These are phyloP conservation scores for Alternaria infectoria DNA, from an alignment of 2,329 filamentous ascomycete genomes.

Conservation along the genomic window DNA sequence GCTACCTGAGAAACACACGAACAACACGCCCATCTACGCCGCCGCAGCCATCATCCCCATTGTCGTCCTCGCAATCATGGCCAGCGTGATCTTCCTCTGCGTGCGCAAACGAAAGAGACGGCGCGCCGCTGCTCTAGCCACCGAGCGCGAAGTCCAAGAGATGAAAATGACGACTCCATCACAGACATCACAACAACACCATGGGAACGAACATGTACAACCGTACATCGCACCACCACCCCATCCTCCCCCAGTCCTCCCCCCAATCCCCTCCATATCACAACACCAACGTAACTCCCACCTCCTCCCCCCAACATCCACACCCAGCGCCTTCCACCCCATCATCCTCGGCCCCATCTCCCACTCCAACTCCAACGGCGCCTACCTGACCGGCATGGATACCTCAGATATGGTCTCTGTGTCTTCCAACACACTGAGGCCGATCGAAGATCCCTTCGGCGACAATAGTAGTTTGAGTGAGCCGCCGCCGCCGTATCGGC, in stretches of 20 bases:
- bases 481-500: conserved; percentile 47
- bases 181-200: conserved; percentile 22
- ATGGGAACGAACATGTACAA: conserved; percentile 6
- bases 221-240: conserved; percentile 30
- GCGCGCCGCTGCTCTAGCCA: conserved; percentile 11
- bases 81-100: conserved; percentile 29
- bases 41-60: conserved; percentile 34
- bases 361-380: conserved; percentile 34
- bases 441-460: conserved; percentile 36
- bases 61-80: conserved; percentile 33
- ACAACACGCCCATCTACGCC: conserved; percentile 25
- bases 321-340: conserved; percentile 26
- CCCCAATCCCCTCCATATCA: conserved; percentile 1
- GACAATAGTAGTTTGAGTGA: conserved; percentile 38
- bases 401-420: conserved; percentile 46
- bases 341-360: conserved; percentile 45
- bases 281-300: conserved; percentile 1
- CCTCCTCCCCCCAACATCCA: conserved; percentile 22
- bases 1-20: conserved; percentile 1
- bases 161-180: conserved; percentile 33
- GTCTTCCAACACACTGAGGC: conserved; percentile 28
- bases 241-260: neutral
- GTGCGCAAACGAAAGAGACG: conserved; percentile 41
- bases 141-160: conserved; percentile 22
- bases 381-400: conserved; percentile 48